Evolutionary conservation across 108 stramenopile genomes (phyloP).

Genomic region (Stephanodiscus minutulus): DNA sequence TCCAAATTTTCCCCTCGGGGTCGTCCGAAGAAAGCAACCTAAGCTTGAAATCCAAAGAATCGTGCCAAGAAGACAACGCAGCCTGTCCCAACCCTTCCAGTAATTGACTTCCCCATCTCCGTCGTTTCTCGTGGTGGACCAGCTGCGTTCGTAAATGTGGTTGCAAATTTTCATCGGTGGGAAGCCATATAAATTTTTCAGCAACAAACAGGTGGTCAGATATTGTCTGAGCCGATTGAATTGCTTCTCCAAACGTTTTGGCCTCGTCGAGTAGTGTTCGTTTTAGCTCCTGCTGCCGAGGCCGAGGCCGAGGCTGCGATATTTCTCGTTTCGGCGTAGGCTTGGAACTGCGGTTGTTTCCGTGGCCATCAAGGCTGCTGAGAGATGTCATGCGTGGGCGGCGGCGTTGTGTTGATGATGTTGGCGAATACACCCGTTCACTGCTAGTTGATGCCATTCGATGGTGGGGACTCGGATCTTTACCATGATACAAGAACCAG

Average conservation of each 20-base stretch:
- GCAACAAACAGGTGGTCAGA: constrained; percentile 28
- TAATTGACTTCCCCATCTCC: constrained; percentile 62
- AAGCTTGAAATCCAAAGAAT: neutral
- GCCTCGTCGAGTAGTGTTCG: constrained; percentile 2
- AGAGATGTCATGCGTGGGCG: neutral
- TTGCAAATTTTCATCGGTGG: constrained; percentile 58
- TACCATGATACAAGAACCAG: neutral
- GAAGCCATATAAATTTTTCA: constrained; percentile 61
- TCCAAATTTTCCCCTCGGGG: constrained; percentile 19
- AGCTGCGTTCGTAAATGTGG: constrained; percentile 58
- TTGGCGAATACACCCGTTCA: neutral
- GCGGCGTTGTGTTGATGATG: neutral
- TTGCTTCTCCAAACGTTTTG: constrained; percentile 47
- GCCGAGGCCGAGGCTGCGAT: neutral
- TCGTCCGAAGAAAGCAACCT: neutral
- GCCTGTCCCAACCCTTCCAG: constrained; percentile 53
- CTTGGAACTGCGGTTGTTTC: neutral
- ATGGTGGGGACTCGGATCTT: constrained; percentile 1
- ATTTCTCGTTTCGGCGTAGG: neutral
- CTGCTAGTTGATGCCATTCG: neutral
- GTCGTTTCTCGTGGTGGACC: constrained; percentile 72
- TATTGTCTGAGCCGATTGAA: constrained; percentile 32
- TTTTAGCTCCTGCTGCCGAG: constrained; percentile 9
- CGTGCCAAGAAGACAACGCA: constrained; percentile 31
- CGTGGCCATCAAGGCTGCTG: neutral